Percentiles rank a stretch among this genome's conserved stretches.
Evolutionary conservation across 352 stramenopile species (phyloP).

Genomic region (Pythium phragmiticola): DNA sequence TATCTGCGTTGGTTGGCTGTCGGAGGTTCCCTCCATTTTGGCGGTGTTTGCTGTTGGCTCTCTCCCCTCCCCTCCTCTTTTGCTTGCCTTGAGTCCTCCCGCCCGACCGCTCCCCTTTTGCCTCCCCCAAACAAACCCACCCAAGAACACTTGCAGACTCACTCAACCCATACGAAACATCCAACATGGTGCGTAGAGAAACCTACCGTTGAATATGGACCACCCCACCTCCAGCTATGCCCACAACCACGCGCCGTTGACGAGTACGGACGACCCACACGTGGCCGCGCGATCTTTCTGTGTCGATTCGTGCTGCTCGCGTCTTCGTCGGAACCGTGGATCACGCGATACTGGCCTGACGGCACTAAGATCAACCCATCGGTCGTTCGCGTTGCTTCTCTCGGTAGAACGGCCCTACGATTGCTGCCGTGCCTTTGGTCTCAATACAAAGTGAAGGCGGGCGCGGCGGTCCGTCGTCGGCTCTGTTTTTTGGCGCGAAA

Average conservation of each 20-base stretch:
- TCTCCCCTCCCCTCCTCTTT: slow-evolving; percentile 16
- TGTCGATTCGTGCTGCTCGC: background rate
- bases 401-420: background rate
- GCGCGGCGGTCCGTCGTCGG: background rate
- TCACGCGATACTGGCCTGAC: background rate
- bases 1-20: slow-evolving; percentile 29
- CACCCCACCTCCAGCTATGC: background rate
- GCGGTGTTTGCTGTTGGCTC: slow-evolving; percentile 13
- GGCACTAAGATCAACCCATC: background rate
- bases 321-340: background rate
- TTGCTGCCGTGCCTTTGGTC: background rate
- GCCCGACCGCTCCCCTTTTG: slow-evolving; percentile 7
- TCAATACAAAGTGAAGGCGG: background rate
- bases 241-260: background rate
- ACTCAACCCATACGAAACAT: slow-evolving; percentile 30
- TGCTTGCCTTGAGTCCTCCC: slow-evolving; percentile 8
- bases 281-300: background rate
- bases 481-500: slow-evolving; percentile 9
- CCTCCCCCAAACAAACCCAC: slow-evolving; percentile 20
- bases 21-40: slow-evolving; percentile 32
- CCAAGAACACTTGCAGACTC: slow-evolving; percentile 29
- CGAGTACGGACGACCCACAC: background rate
- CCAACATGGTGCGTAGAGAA: slow-evolving; percentile 28
- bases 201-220: slow-evolving; percentile 3
- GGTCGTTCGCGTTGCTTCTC: background rate